Base-by-base conservation (phyloP, 164 flowering plant species). In the Umbellularia californica region DNA sequence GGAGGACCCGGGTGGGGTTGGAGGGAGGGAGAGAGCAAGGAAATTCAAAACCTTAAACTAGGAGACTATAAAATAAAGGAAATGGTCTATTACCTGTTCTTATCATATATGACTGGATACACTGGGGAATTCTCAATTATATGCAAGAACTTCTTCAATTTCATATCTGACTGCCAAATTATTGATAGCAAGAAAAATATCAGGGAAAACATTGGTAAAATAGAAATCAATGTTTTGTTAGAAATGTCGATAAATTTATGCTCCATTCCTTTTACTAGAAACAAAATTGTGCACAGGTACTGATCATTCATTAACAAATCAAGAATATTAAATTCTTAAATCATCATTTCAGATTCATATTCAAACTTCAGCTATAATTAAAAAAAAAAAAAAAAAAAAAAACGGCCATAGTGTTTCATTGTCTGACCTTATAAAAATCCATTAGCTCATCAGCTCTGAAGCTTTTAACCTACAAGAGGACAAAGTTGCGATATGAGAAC, bases 71-170 rank as follows among this genome's bases (percentile, higher is more conserved):
- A 67, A 12, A 15, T 25, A 20, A 28, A 41, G 2, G 23, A 22
- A 72, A 41, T n/a, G 27, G 25, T 22, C 41, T 2, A 65, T 27
- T 85, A 95, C 99, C 99, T 92, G 68, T 89, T 89, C 24, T 72
- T 25, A 70, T 96, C 98, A 83, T 86, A 92, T 79, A 96, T 79
- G 58, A 94, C 89, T 11, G 99, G 99, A 76, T 77, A 96, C 28
- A 94, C 94, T 0, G 95, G 90, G 22, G 98, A 93, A 30, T 86
- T 77, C 86, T 91, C 98, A 79, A 94, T 91, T 74, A 96, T 94
- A 80, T 91, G 99, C 87, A 96, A 81, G 83, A 87, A 94, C 77
- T 94, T 96, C 90, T 91, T 96, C 90, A 96, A 77, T 73, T 96
- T 94, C 85, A 89, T 64, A 86, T 96, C 99, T 50, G 91, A 88